These are phyloP conservation scores for Brassica juncea DNA, from an alignment of 345 rosid species.

Conservation along the genomic window DNA sequence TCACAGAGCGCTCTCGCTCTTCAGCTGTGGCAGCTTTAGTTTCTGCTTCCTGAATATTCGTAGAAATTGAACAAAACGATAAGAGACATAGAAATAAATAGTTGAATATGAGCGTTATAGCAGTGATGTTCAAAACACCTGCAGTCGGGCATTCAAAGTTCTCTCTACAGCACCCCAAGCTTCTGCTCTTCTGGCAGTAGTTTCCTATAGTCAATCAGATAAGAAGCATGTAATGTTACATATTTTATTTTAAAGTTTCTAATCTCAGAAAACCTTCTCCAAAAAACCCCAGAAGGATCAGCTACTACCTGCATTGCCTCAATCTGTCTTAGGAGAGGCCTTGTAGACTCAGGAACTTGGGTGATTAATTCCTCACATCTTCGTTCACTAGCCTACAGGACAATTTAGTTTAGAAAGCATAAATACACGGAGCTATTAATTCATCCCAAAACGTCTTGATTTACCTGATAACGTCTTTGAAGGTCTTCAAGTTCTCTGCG, in stretches of 20 bases:
- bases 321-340: slow-evolving; percentile 97
- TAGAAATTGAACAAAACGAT: slow-evolving; percentile 16
- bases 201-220: slow-evolving; percentile 61
- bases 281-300: slow-evolving; percentile 10
- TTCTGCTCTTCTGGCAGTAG: slow-evolving; percentile 84
- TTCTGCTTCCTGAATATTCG: slow-evolving; percentile 79
- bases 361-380: slow-evolving; percentile 97
- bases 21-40: slow-evolving; percentile 88
- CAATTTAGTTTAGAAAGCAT: slow-evolving; percentile 21
- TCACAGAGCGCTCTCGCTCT: slow-evolving; percentile 88
- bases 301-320: slow-evolving; percentile 90
- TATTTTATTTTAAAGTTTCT: neutral
- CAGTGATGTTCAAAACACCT: slow-evolving; percentile 54
- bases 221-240: slow-evolving; percentile 21
- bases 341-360: slow-evolving; percentile 98
- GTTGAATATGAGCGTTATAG: slow-evolving; percentile 7
- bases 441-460: slow-evolving; percentile 18
- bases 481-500: slow-evolving; percentile 84
- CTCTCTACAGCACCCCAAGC: slow-evolving; percentile 99
- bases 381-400: slow-evolving; percentile 88
- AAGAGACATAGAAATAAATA: neutral
- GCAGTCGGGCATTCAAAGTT: slow-evolving; percentile 79
- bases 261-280: slow-evolving; percentile 7
- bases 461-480: slow-evolving; percentile 90
- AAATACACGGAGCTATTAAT: slow-evolving; percentile 12